Conservation (phyloP, 352 stramenopile genomes). For the Globisporangium cederbergense region DNA sequence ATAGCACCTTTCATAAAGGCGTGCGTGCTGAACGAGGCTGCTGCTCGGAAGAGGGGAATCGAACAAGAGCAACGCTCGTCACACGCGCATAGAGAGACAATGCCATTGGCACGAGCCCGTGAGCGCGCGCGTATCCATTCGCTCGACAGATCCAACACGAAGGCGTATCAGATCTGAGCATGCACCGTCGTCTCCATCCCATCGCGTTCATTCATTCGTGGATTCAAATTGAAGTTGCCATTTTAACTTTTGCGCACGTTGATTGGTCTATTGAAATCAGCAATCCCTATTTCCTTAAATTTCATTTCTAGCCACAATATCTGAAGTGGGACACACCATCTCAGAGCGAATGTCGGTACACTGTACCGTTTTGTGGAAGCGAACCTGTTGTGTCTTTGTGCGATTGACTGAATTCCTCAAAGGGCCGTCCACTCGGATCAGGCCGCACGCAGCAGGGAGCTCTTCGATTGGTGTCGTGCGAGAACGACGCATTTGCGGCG, state of each 20-base stretch:
- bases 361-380: no score
- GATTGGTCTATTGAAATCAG: background rate
- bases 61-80: background rate
- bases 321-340: background rate
- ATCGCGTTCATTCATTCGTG: background rate
- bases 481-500: background rate
- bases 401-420: constrained; percentile 9
- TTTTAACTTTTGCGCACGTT: constrained; percentile 1
- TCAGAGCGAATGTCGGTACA: background rate
- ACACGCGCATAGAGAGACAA: background rate
- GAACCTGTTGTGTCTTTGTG: constrained; percentile 1
- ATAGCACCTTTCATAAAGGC: no score
- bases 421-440: background rate
- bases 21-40: no score
- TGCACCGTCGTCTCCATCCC: background rate
- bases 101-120: background rate
- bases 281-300: background rate
- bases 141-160: background rate
- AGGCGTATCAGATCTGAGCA: background rate
- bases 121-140: background rate
- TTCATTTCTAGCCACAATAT: background rate
- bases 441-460: background rate
- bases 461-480: background rate
- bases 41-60: background rate
- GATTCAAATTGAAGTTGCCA: constrained; percentile 1